phyloP scores from a whole-genome alignment of 2,329 filamentous ascomycete species.

The Cladophialophora bantiana region DNA sequence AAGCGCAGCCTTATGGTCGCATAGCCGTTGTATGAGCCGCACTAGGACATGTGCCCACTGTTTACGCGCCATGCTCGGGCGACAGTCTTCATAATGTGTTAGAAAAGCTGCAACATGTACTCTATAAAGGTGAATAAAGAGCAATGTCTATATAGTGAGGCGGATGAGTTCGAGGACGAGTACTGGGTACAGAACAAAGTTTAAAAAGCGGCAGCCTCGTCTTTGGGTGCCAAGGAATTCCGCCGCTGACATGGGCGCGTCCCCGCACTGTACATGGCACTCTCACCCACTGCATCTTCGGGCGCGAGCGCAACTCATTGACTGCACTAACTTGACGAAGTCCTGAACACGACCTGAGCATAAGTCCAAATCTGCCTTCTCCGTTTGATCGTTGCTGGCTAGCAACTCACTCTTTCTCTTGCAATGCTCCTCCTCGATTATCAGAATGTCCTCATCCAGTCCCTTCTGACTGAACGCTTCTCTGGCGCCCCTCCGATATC shows the following conservation, averaged over 20 bases:
- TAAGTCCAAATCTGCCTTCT: not conserved
- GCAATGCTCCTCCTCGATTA: conserved; percentile 94
- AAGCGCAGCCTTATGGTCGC: not conserved
- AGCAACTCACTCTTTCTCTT: conserved; percentile 22
- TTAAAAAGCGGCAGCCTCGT: not conserved
- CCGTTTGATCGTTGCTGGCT: conserved; percentile 3
- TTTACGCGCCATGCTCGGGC: too few species aligned
- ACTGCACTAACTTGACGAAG: not conserved
- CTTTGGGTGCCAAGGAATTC: not conserved
- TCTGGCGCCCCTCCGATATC: conserved; percentile 68
- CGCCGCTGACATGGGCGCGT: conserved; percentile 5
- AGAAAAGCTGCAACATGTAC: too few species aligned
- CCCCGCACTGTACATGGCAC: not conserved
- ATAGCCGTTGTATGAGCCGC: not conserved
- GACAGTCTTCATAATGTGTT: too few species aligned
- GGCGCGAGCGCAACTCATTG: not conserved
- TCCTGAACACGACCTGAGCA: not conserved
- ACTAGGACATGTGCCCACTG: too few species aligned
- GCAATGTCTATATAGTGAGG: too few species aligned
- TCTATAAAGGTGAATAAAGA: too few species aligned
- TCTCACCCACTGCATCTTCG: not conserved
- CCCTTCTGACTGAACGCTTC: conserved; percentile 93
- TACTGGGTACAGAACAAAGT: too few species aligned
- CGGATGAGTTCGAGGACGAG: too few species aligned
- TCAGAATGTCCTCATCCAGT: conserved; percentile 97